phyloP scores from a whole-genome alignment of 805 yeast species.

The Metschnikowia lochheadii region DNA sequence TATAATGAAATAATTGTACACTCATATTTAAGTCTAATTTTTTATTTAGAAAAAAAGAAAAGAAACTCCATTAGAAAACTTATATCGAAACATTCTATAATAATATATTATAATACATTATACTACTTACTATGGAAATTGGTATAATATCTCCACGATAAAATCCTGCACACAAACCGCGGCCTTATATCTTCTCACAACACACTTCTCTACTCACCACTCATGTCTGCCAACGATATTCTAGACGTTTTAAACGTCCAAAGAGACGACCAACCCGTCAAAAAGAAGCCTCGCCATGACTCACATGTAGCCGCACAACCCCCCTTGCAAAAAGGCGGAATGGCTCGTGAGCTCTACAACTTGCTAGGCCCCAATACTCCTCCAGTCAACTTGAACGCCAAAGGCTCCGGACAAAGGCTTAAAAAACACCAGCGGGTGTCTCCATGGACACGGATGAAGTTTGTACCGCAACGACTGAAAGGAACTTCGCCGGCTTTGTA shows the following conservation, averaged over 20 bases:
- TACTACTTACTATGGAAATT: too few relatives aligned
- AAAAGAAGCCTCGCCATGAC: constrained; percentile 36
- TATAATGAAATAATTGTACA: too few relatives aligned
- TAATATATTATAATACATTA: too few relatives aligned
- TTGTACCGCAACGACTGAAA: constrained; percentile 47
- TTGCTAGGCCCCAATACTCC: constrained; percentile 91
- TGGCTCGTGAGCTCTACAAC: constrained; percentile 85
- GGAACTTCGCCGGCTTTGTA: constrained; percentile 46
- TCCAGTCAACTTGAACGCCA: constrained; percentile 46
- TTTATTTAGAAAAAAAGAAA: too few relatives aligned
- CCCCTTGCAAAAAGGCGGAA: constrained; percentile 47
- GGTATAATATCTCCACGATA: background rate
- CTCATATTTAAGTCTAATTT: too few relatives aligned
- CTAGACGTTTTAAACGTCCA: constrained; percentile 74
- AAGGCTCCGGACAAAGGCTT: constrained; percentile 44
- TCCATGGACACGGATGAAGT: constrained; percentile 75
- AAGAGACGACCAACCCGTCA: constrained; percentile 42
- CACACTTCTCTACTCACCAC: background rate
- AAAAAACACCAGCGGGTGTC: constrained; percentile 66
- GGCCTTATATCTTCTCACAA: background rate
- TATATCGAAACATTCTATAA: too few relatives aligned
- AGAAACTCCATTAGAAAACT: too few relatives aligned
- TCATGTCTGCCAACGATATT: constrained; percentile 48
- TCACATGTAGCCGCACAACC: constrained; percentile 4
- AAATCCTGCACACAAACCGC: background rate